Percentiles rank a stretch among this genome's conserved stretches.
Evolutionary conservation across 2,329 filamentous ascomycete species (phyloP).

Genomic region (Phoma herbarum): DNA sequence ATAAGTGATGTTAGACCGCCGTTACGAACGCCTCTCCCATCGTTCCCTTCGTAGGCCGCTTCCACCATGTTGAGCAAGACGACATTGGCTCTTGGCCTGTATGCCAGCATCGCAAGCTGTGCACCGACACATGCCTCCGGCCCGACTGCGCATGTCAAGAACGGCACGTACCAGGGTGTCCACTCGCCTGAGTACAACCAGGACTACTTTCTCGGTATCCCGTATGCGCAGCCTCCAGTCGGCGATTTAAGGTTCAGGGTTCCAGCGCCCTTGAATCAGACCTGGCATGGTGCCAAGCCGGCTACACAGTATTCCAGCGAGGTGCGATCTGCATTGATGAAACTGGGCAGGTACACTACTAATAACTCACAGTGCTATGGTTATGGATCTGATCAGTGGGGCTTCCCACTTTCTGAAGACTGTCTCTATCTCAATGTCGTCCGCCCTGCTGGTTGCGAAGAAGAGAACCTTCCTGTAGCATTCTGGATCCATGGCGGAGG

Average conservation of each 20-base stretch:
- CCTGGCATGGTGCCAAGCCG: slow-evolving; percentile 49
- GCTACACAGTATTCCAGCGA: slow-evolving; percentile 46
- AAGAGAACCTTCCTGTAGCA: slow-evolving; percentile 61
- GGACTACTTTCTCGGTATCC: slow-evolving; percentile 60
- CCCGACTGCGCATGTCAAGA: slow-evolving; percentile 52
- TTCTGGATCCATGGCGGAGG: slow-evolving; percentile 66
- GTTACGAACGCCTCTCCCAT: background rate
- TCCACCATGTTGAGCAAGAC: slow-evolving; percentile 29
- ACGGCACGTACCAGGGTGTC: slow-evolving; percentile 54
- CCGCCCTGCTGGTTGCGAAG: slow-evolving; percentile 49
- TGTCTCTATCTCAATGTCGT: slow-evolving; percentile 63
- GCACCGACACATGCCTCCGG: slow-evolving; percentile 18
- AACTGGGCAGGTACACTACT: background rate
- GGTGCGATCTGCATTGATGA: slow-evolving; percentile 13
- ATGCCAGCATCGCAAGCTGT: slow-evolving; percentile 23
- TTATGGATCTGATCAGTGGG: slow-evolving; percentile 48
- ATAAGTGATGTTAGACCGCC: slow-evolving; percentile 2
- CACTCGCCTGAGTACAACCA: slow-evolving; percentile 54
- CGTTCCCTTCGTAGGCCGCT: slow-evolving; percentile 49
- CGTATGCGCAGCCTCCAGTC: slow-evolving; percentile 54
- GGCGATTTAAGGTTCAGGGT: slow-evolving; percentile 61
- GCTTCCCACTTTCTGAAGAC: slow-evolving; percentile 62
- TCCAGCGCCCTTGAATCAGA: slow-evolving; percentile 58
- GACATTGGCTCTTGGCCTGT: slow-evolving; percentile 25
- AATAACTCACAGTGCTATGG: slow-evolving; percentile 45